Conservation (phyloP, 2,329 filamentous ascomycete genomes). For the Epichloe festucae region DNA sequence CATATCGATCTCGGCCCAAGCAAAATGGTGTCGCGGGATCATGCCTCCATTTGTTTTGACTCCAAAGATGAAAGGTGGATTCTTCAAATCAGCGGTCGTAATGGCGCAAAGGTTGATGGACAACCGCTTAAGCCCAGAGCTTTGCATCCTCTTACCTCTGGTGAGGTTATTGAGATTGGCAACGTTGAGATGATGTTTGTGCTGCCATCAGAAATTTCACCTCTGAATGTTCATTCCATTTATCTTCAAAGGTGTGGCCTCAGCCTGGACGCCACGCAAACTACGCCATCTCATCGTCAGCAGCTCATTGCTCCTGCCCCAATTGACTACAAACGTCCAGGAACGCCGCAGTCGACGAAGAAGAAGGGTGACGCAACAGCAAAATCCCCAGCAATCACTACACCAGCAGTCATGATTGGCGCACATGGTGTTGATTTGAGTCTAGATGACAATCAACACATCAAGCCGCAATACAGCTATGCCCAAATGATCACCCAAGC, state of each 20-base stretch:
- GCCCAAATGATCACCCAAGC: slow-evolving; percentile 95
- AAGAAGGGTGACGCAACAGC: slow-evolving; percentile 11
- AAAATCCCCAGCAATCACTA: slow-evolving; percentile 22
- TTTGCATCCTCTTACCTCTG: slow-evolving; percentile 59
- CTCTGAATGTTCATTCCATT: slow-evolving; percentile 52
- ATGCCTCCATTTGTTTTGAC: slow-evolving; percentile 64
- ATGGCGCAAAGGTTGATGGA: slow-evolving; percentile 78
- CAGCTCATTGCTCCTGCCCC: slow-evolving; percentile 46
- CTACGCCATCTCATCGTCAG: slow-evolving; percentile 20
- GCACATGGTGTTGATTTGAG: slow-evolving; percentile 59
- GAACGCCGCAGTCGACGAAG: slow-evolving; percentile 42
- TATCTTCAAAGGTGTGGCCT: slow-evolving; percentile 58
- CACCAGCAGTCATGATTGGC: slow-evolving; percentile 24
- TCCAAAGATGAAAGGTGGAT: slow-evolving; percentile 62
- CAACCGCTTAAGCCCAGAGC: slow-evolving; percentile 52
- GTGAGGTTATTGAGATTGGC: slow-evolving; percentile 82
- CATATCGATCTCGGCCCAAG: slow-evolving; percentile 83
- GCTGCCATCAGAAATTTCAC: slow-evolving; percentile 59
- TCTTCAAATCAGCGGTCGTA: slow-evolving; percentile 77
- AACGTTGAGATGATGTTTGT: slow-evolving; percentile 98
- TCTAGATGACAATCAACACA: slow-evolving; percentile 70
- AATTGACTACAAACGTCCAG: slow-evolving; percentile 46
- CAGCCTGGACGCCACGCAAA: slow-evolving; percentile 18
- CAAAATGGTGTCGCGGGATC: slow-evolving; percentile 67
- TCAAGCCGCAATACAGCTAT: slow-evolving; percentile 95